Percentiles rank a stretch among this genome's conserved stretches.
These are phyloP conservation scores for Fusarium guadeloupense DNA, from an alignment of 2,329 filamentous ascomycete species.

Conservation along the genomic window DNA sequence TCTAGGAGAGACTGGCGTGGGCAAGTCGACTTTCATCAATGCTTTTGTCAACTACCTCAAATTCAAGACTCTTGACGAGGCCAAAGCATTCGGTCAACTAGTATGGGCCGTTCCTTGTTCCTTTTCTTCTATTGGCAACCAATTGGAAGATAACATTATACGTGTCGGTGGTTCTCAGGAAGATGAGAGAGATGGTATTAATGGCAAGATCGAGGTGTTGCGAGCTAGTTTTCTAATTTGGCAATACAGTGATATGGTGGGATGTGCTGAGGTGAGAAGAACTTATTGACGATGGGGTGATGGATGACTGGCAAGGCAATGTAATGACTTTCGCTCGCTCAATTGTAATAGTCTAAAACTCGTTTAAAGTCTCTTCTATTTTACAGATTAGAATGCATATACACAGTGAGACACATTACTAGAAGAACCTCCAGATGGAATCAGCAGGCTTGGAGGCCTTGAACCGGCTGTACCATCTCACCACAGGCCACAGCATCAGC, in stretches of 20 bases:
- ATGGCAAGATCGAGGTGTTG: not conserved
- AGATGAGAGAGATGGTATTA: conserved; percentile 16
- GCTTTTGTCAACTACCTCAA: conserved; percentile 57
- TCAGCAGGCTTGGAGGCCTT: conserved; percentile 54
- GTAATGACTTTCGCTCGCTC: not conserved
- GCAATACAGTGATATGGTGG: rapidly evolving
- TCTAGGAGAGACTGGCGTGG: conserved; percentile 58
- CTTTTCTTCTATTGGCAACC: not conserved
- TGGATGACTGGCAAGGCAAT: not conserved
- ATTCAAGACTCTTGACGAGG: conserved; percentile 51
- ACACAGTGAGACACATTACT: not conserved
- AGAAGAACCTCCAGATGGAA: conserved; percentile 60
- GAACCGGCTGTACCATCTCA: conserved; percentile 54
- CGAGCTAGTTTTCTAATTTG: not conserved
- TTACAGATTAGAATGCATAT: not conserved
- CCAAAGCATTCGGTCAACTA: conserved; percentile 17
- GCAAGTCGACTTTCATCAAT: conserved; percentile 61
- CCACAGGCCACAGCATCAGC: conserved; percentile 53
- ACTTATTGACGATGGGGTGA: no score
- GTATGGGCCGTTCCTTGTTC: conserved; percentile 28
- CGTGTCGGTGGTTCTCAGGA: conserved; percentile 22
- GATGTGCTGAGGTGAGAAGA: not conserved
- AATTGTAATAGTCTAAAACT: not conserved
- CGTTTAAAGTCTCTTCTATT: not conserved
- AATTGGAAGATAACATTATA: conserved; percentile 7